Conservation (phyloP, 345 rosid species). For the Rhodamnia argentea region DNA sequence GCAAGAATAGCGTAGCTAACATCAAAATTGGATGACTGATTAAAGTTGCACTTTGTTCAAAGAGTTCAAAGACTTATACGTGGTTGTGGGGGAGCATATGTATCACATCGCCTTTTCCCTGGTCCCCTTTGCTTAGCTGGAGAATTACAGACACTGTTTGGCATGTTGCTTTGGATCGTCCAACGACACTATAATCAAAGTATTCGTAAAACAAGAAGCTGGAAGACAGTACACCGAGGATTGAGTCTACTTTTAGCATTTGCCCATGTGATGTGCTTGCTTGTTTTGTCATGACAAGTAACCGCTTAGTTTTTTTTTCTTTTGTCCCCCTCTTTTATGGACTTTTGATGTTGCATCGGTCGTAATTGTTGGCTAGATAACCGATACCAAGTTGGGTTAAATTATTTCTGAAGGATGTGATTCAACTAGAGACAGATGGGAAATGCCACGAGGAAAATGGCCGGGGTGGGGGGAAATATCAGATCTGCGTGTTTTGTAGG, state of each 20-base stretch:
- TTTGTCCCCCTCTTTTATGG: background rate
- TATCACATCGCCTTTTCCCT: background rate
- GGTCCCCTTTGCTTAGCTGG: background rate
- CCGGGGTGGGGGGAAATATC: background rate
- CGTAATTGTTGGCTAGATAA: background rate
- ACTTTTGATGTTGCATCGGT: background rate
- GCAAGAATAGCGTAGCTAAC: background rate
- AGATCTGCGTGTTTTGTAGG: background rate
- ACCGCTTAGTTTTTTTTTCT: background rate
- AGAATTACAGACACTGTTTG: background rate
- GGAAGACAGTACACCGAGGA: background rate
- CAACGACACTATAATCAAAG: background rate
- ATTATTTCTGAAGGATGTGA: background rate
- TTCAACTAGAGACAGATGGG: background rate
- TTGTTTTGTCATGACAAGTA: background rate
- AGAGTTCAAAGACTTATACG: background rate
- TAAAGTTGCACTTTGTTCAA: background rate
- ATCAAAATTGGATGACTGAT: background rate
- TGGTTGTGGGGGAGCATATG: background rate
- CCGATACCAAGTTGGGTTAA: background rate
- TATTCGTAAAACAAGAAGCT: background rate
- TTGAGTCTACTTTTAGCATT: background rate
- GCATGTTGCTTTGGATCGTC: background rate
- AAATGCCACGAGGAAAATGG: background rate
- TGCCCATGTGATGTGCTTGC: background rate